A percentile compares a stretch with the other conserved stretches of the same genome.
Conservation (phyloP, 2,329 filamentous ascomycete species). For the Alternaria triticimaculans region DNA sequence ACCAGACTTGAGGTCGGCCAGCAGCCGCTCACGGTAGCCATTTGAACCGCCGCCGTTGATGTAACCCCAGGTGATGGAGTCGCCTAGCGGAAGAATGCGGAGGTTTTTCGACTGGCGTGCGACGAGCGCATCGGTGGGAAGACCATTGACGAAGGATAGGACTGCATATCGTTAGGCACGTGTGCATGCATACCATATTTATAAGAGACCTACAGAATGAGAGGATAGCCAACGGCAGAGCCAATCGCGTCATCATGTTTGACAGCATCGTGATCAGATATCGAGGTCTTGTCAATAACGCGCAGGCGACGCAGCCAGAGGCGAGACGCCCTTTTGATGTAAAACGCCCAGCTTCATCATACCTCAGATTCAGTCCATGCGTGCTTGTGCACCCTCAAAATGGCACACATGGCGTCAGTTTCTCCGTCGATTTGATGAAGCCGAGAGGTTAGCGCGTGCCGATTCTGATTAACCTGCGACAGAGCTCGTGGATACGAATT, state of each 20-base stretch:
- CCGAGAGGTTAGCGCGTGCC: background rate
- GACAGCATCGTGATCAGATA: slow-evolving; percentile 1
- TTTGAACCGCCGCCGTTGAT: slow-evolving; percentile 18
- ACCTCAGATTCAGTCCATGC: background rate
- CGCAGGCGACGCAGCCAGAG: background rate
- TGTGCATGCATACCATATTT: background rate
- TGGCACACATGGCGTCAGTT: background rate
- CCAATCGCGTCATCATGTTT: slow-evolving; percentile 1
- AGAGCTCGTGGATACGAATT: background rate
- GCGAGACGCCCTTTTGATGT: background rate
- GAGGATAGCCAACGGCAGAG: slow-evolving; percentile 5
- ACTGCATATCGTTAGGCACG: slow-evolving; percentile 1
- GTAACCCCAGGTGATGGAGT: slow-evolving; percentile 42
- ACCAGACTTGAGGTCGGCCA: slow-evolving; percentile 27
- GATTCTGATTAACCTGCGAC: slow-evolving; percentile 1
- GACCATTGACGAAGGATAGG: slow-evolving; percentile 5
- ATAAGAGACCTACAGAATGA: background rate
- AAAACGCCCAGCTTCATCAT: background rate
- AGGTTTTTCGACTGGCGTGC: slow-evolving; percentile 13
- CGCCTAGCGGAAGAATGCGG: slow-evolving; percentile 26
- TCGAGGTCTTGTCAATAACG: background rate
- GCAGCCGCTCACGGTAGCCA: slow-evolving; percentile 45
- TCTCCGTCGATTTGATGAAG: slow-evolving; percentile 8
- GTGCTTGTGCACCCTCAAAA: background rate
- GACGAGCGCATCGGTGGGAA: slow-evolving; percentile 6